Evolutionary conservation across 345 rosid genomes (phyloP).

Genomic region (Syzygium oleosum): DNA sequence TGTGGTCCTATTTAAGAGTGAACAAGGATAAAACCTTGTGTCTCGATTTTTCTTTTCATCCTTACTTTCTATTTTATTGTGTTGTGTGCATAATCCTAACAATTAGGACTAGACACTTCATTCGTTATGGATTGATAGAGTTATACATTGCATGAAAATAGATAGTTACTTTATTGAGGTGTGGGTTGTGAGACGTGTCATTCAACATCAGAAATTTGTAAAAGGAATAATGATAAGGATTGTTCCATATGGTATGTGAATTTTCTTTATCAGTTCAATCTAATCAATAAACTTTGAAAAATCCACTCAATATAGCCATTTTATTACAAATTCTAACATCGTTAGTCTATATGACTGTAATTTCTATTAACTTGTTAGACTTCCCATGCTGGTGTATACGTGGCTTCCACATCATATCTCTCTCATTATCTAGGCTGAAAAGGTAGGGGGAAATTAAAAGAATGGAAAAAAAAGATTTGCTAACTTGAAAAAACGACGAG

Average conservation of each 20-base stretch:
- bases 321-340: neutral
- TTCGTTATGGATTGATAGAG: neutral
- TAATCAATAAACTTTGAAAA: neutral
- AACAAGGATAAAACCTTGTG: no score
- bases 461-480: neutral
- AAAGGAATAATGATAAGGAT: neutral
- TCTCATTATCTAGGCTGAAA: neutral
- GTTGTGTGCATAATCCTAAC: no score
- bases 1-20: no score
- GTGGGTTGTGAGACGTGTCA: neutral
- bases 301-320: neutral
- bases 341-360: neutral
- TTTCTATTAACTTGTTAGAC: neutral
- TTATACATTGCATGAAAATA: neutral
- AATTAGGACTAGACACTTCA: neutral
- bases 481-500: neutral
- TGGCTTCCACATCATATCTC: neutral
- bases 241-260: neutral
- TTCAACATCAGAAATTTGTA: neutral
- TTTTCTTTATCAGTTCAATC: neutral
- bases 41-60: no score
- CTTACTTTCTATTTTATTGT: no score
- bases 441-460: fast-evolving
- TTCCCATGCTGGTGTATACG: fast-evolving
- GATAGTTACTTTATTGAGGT: neutral